Evolutionary conservation across 352 stramenopile species (phyloP), one percentile per base, ranked within the genome.

Genomic region (Phytopythium chamaehyphon): DNA sequence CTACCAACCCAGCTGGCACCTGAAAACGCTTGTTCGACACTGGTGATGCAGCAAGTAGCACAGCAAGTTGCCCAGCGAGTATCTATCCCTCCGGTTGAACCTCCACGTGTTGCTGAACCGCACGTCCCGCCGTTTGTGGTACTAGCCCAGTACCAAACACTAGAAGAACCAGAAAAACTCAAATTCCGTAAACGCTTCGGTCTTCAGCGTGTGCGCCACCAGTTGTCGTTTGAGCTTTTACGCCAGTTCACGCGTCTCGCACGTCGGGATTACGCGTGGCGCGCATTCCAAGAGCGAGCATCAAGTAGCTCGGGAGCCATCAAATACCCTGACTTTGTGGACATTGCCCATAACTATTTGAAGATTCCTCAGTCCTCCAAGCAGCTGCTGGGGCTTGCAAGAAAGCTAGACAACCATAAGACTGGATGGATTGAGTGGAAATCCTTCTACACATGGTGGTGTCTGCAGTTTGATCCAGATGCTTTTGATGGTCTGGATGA

Each of bases 401-500:
- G 71, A 8, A 67, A 60, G 11, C 57, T 88, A 15, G 77, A 88
- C 48, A 51, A 59, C 0, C 65, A 70, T 38, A 84, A 83, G 51
- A 82, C 54, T 11, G 77, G 77, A 2, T 72, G 66, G 26, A 63
- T 88, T 1, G 65, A 72, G 7, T 88, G 77, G 77, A 73, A 83
- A 48, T 44, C 57, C 6, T 88, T 88, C 43, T 88, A 86, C 56
- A 62, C 63, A 8, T 88, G 77, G 74, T 86, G 77, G 77, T 74
- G 67, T 11, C 42, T 59, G 19, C 76, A 80, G 28, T 76, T 68
- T 36, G 59, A 63, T 15, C 53, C 72, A 11, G 23, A 48, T 14
- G 0, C 15, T n/a, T 15, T 28, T 23, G 42, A 37, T 12, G 7
- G 1, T 7, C 22, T 16, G 14, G 21, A 35, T 9, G 33, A 45